A percentile compares a stretch with the other conserved stretches of the same genome.
These are phyloP conservation scores for Talaromyces sp. DNA, from an alignment of 2,329 filamentous ascomycete species.

Conservation along the genomic window DNA sequence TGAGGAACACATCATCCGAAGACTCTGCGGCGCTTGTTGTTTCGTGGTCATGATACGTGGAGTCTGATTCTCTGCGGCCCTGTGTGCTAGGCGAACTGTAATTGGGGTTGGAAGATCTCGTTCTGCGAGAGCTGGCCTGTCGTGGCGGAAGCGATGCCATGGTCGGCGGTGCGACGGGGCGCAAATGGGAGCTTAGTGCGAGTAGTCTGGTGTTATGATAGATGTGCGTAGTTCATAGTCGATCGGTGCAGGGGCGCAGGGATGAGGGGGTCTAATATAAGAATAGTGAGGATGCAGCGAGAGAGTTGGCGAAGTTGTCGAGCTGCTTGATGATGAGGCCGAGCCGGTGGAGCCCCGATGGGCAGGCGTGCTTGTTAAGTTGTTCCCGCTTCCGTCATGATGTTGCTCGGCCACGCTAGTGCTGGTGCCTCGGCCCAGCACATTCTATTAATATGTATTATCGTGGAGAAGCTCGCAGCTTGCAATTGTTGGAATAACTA, in stretches of 20 bases:
- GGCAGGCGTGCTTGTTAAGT: background rate
- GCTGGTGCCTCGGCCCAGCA: background rate
- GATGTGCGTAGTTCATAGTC: background rate
- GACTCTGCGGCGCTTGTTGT: background rate
- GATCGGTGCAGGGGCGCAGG: background rate
- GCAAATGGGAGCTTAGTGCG: background rate
- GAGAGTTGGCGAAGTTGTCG: background rate
- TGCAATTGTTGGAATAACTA: background rate
- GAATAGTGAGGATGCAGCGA: background rate
- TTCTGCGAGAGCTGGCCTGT: conserved; percentile 2
- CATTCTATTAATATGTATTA: too few species aligned
- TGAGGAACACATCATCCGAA: conserved; percentile 5
- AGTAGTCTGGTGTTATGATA: background rate
- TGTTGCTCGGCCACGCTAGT: background rate
- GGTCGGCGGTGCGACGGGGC: background rate
- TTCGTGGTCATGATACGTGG: background rate
- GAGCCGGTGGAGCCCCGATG: background rate
- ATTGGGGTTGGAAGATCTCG: conserved; percentile 5
- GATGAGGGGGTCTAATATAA: background rate
- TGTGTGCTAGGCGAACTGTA: conserved; percentile 2
- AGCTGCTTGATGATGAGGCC: background rate
- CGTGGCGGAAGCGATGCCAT: conserved; percentile 12
- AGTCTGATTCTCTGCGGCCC: background rate
- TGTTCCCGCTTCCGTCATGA: background rate
- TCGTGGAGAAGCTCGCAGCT: background rate